A percentile compares a stretch with the other conserved stretches of the same genome.
Evolutionary conservation across 1,284 basidiomycete species (phyloP).

Genomic region (Ustilago cynodontis): DNA sequence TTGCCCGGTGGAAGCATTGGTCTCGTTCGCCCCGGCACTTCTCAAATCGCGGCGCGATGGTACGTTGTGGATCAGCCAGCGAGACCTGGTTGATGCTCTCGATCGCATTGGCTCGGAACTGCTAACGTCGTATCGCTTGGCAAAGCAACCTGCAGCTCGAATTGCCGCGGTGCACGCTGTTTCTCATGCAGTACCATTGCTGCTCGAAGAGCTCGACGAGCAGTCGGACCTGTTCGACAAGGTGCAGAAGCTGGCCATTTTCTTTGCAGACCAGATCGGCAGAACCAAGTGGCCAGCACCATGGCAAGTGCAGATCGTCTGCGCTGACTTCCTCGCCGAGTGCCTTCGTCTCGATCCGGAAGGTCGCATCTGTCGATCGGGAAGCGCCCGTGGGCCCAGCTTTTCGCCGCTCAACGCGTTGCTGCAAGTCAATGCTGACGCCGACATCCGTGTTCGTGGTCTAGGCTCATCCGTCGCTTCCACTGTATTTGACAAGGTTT

Average conservation of each 20-base stretch:
- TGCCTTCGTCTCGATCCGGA: slow-evolving; percentile 71
- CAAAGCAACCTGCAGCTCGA: slow-evolving; percentile 19
- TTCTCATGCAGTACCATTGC: slow-evolving; percentile 21
- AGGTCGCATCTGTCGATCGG: slow-evolving; percentile 12
- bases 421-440: slow-evolving; percentile 72
- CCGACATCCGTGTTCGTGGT: slow-evolving; percentile 87
- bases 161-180: slow-evolving; percentile 28
- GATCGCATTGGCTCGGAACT: slow-evolving; percentile 44
- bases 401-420: slow-evolving; percentile 21
- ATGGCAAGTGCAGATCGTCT: slow-evolving; percentile 71
- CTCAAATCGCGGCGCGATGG: slow-evolving; percentile 18
- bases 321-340: slow-evolving; percentile 73
- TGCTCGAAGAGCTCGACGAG: slow-evolving; percentile 15
- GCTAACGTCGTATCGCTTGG: slow-evolving; percentile 31
- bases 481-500: slow-evolving; percentile 72
- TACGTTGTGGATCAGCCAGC: slow-evolving; percentile 36
- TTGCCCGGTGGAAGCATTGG: slow-evolving; percentile 14
- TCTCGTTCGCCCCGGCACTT: slow-evolving; percentile 23
- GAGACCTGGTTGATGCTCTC: slow-evolving; percentile 38
- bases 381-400: slow-evolving; percentile 13
- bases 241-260: slow-evolving; percentile 36
- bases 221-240: slow-evolving; percentile 42
- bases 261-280: slow-evolving; percentile 44
- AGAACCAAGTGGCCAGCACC: slow-evolving; percentile 32
- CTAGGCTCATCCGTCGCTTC: slow-evolving; percentile 78